phyloP scores from a whole-genome alignment of 192 early-diverging fungal genomes.

The Mortierella hygrophila region DNA sequence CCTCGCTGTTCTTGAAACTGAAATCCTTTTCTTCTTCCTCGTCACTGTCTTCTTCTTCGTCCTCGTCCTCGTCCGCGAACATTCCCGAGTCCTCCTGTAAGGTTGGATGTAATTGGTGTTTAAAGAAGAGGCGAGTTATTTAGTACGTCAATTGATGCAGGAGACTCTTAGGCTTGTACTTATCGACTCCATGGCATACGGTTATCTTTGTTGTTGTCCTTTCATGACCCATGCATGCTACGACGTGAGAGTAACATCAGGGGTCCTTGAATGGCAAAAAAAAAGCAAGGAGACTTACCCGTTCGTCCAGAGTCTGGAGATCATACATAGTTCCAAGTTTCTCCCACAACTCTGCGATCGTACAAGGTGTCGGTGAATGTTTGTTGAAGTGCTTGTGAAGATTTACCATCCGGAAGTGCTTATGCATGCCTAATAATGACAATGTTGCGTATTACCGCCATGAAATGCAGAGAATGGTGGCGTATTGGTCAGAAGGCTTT shows the following conservation, averaged over 20 bases:
- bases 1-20: constrained; percentile 56
- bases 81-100: constrained; percentile 50
- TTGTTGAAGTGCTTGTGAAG: constrained; percentile 64
- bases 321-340: constrained; percentile 60
- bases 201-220: too few relatives aligned
- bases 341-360: constrained; percentile 63
- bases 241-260: neutral
- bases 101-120: neutral
- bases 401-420: constrained; percentile 68
- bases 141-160: neutral
- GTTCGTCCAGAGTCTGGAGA: constrained; percentile 61
- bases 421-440: constrained; percentile 60
- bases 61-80: constrained; percentile 28
- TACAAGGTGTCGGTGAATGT: constrained; percentile 49
- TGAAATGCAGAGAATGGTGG: neutral
- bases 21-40: constrained; percentile 34
- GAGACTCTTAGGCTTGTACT: too few relatives aligned
- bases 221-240: too few relatives aligned
- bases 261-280: neutral
- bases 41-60: constrained; percentile 29
- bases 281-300: constrained; percentile 33
- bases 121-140: neutral
- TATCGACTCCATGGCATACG: too few relatives aligned
- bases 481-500: neutral
- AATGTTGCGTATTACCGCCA: neutral